Conservation (phyloP, 345 rosid species). For the Salix viminalis region DNA sequence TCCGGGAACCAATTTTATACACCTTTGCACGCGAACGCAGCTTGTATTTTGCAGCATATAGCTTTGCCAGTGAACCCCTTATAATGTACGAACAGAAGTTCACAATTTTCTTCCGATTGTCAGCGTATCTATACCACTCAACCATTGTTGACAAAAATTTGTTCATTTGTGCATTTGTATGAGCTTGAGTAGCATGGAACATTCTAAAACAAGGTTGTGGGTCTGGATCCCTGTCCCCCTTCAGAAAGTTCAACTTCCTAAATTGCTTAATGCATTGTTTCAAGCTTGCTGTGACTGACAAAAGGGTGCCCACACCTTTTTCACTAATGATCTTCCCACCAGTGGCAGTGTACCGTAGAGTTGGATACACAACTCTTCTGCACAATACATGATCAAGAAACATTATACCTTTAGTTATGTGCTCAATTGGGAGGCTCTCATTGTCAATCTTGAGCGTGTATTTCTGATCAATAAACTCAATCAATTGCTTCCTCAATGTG, state of each 20-base stretch:
- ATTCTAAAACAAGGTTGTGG: conserved; percentile 96
- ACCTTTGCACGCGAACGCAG: conserved; percentile 93
- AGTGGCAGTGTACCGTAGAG: conserved; percentile 82
- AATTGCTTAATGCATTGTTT: conserved; percentile 93
- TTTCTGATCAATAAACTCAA: conserved; percentile 89
- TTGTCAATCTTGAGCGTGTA: conserved; percentile 86
- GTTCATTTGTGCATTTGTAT: conserved; percentile 94
- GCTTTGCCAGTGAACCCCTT: conserved; percentile 90
- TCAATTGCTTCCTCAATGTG: conserved; percentile 79
- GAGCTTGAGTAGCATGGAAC: conserved; percentile 96
- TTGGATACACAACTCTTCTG: conserved; percentile 93
- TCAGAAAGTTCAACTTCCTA: conserved; percentile 71
- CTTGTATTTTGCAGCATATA: conserved; percentile 92
- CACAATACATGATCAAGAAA: conserved; percentile 97
- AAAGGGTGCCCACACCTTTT: conserved; percentile 94
- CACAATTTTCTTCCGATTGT: conserved; percentile 82
- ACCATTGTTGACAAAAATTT: conserved; percentile 79
- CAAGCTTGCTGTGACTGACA: conserved; percentile 89
- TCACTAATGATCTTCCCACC: conserved; percentile 99
- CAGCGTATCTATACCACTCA: conserved; percentile 90
- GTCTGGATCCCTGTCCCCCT: conserved; percentile 94
- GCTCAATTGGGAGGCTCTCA: conserved; percentile 85
- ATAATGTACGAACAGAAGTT: conserved; percentile 86
- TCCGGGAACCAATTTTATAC: conserved; percentile 61
- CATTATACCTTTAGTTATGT: conserved; percentile 95